Evolutionary conservation across 805 yeast genomes (phyloP), one percentile per base, ranked within the genome.

Genomic region (Wickerhamiella cacticola): DNA sequence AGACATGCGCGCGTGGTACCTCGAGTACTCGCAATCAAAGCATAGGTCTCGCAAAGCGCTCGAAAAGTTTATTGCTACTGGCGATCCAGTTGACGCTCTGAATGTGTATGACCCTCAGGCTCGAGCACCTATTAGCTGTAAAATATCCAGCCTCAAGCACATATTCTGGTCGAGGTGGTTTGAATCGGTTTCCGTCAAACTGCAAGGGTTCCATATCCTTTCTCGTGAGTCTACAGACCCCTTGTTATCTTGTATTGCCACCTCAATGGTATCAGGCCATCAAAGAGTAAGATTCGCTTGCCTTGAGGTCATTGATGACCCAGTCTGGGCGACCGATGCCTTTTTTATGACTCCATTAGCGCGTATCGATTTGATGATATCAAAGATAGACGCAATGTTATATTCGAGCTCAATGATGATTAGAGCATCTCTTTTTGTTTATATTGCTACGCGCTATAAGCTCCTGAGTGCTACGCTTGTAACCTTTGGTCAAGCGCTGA

Each of bases 371-470:
- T 10, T 43, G 36, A n/a, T 29, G 18, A 31, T 31, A 10, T 16
- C 35, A 31, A 36, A 43, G 26, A 38, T 44, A 5, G 29, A 49
- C 23, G 24, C 36, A 3, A 19, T 50, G 15, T 50, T 54, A 2
- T 13, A 42, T 16, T n/a, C 25, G 12, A 15, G 48, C 28, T 49
- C 49, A 28, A 18, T 47, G 28, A 39, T 24, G 26, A 29, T 51
- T 18, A 52, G 53, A 16, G 43, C 53, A 15, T n/a, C 54, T 1
- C 24, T 55, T 12, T 54, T 55, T 34, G 25, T 48, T 25, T 42
- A 42, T 16, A 23, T 55, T 22, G 52, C 51, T 10, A 10, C 22
- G 24, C 25, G 34, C 12, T 40, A 50, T 34, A 33, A 48, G 12
- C 53, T 54, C 9, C 39, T 52, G 45, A 34, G 41, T 9, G 44